Conservation (phyloP, 345 rosid genomes). For the Ricinus communis region DNA sequence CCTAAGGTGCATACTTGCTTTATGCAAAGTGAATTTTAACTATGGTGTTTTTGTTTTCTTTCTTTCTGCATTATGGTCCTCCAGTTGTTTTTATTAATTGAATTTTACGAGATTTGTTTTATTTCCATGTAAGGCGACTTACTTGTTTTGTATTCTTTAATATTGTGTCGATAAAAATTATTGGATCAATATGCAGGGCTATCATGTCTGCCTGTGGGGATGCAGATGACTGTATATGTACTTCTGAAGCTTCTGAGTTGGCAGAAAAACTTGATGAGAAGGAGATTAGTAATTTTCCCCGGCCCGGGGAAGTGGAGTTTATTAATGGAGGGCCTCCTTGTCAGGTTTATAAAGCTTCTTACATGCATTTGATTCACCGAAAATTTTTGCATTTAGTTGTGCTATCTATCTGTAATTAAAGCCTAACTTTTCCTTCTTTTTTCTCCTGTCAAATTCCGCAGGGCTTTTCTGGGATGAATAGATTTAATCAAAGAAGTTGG, state of each 20-base stretch:
- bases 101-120: too few relatives aligned
- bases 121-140: too few relatives aligned
- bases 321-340: conserved; percentile 97
- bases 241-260: conserved; percentile 60
- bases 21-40: too few relatives aligned
- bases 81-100: not conserved
- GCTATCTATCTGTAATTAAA: too few relatives aligned
- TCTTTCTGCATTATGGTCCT: not conserved
- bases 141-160: too few relatives aligned
- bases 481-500: conserved; percentile 69
- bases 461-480: conserved; percentile 92
- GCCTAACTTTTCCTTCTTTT: too few relatives aligned
- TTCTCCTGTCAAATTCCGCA: conserved; percentile 24
- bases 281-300: conserved; percentile 36
- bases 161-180: too few relatives aligned
- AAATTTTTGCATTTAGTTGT: too few relatives aligned
- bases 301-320: conserved; percentile 79
- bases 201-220: conserved; percentile 75
- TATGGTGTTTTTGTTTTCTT: too few relatives aligned
- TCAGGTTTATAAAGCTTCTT: conserved; percentile 44
- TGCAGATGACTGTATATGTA: conserved; percentile 70
- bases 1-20: conserved; percentile 44
- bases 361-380: too few relatives aligned
- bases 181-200: conserved; percentile 44
- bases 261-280: conserved; percentile 41